A percentile compares a stretch with the other conserved stretches of the same genome.
phyloP scores from a whole-genome alignment of 495 filamentous ascomycete genomes.

The Penicillium pancosmium region DNA sequence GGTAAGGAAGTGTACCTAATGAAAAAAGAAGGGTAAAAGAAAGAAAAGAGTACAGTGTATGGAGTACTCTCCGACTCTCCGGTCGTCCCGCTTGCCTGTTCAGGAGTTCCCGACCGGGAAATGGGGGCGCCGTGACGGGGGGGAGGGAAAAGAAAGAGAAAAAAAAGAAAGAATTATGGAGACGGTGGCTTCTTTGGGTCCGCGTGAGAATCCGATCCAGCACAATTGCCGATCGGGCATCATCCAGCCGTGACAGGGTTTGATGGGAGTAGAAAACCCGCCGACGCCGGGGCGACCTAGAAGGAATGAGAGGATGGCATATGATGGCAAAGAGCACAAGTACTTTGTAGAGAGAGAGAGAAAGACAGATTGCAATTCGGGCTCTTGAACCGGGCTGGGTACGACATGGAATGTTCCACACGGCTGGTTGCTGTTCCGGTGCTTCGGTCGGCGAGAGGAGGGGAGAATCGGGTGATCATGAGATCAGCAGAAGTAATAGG shows the following conservation, averaged over 20 bases:
- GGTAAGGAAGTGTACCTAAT: background rate
- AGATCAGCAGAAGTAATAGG: constrained; percentile 9
- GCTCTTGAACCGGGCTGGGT: constrained; percentile 10
- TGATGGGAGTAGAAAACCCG: background rate
- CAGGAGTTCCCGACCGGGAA: constrained; percentile 28
- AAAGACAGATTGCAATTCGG: background rate
- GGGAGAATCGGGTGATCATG: constrained; percentile 20
- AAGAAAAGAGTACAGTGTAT: background rate
- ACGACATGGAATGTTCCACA: constrained; percentile 17
- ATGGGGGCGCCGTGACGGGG: background rate
- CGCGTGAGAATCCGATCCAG: constrained; percentile 12
- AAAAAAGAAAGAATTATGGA: constrained; percentile 3
- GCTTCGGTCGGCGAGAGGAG: constrained; percentile 8
- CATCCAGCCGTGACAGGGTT: background rate
- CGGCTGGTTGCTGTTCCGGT: constrained; percentile 17
- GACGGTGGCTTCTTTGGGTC: constrained; percentile 8
- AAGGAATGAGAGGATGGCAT: background rate
- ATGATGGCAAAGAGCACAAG: background rate
- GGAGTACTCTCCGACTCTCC: constrained; percentile 20
- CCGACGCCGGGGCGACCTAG: constrained; percentile 6
- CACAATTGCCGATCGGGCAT: constrained; percentile 30
- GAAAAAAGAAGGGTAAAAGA: background rate
- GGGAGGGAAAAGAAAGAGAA: background rate
- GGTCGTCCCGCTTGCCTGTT: constrained; percentile 26
- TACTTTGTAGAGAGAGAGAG: background rate